Evolutionary conservation across 2,329 filamentous ascomycete genomes (phyloP), one percentile per base, ranked within the genome.

Genomic region (Tolypocladium album): DNA sequence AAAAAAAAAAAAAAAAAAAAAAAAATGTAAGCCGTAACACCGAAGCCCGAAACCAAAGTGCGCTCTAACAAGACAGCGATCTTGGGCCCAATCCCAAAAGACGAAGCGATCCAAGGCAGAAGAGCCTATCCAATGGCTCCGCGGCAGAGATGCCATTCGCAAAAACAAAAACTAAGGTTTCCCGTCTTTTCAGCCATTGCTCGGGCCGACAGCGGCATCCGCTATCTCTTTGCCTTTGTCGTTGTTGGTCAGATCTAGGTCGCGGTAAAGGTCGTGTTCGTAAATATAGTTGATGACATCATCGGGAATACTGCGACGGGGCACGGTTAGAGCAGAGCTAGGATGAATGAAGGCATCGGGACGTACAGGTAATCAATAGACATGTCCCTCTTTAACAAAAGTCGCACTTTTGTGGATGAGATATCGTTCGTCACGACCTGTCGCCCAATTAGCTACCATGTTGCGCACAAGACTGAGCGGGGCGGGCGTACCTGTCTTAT

Each of bases 301-400:
- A 50, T 87, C 83, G 0, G 90, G 90, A 40, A 85, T 75, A 20
- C 71, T 74, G 59, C 27, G 17, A 45, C 6, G 3, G 39, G 42
- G 45, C 11, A 36, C 15, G 36, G 53, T 59, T 50, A 55, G 42
- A 17, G 55, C 5, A 17, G 38, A n/a, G 27, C 52, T 36, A 27
- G 12, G 8, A 22, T 34, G 27, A 42, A 22, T 31, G 20, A 17
- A 47, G 24, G 13, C 45, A 39, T 6, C n/a, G 27, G 13, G 15
- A 67, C 71, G 60, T 60, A 73, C 71, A 74, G 67, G 69, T 92
- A 93, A 64, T 89, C 84, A 56, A 95, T 89, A 66, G 88, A 92
- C 86, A 94, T 89, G 64, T 91, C 86, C 68, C 88, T 82, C 68
- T 88, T 84, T 40, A 92, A 73, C 70, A 95, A 90, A 3, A 95